A percentile compares a stretch with the other conserved stretches of the same genome.
Evolutionary conservation across 768 basidiomycete species (phyloP).

Genomic region (Boletus speciosus): DNA sequence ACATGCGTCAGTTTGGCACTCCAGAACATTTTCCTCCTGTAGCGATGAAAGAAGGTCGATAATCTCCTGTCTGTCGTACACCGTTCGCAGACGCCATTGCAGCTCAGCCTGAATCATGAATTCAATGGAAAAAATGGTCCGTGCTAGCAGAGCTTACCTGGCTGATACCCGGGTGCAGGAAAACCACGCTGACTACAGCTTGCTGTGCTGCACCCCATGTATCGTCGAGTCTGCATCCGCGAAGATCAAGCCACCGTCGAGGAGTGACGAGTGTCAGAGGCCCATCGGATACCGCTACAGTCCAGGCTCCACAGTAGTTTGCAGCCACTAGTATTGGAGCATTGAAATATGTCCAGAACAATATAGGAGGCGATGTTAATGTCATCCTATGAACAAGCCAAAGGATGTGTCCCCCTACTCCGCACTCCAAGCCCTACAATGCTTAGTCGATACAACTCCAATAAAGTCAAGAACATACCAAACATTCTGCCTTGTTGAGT

Average conservation of each 20-base stretch:
- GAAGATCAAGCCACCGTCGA: slow-evolving; percentile 74
- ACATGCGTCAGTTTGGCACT: slow-evolving; percentile 14
- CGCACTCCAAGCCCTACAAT: slow-evolving; percentile 13
- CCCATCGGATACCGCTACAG: slow-evolving; percentile 47
- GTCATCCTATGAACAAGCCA: slow-evolving; percentile 42
- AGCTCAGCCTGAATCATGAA: slow-evolving; percentile 52
- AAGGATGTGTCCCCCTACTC: slow-evolving; percentile 22
- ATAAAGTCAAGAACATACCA: slow-evolving; percentile 26
- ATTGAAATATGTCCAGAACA: slow-evolving; percentile 68
- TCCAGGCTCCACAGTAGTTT: slow-evolving; percentile 50
- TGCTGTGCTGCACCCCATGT: slow-evolving; percentile 71
- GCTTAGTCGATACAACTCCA: slow-evolving; percentile 3
- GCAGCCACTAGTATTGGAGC: slow-evolving; percentile 56
- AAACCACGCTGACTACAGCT: slow-evolving; percentile 61
- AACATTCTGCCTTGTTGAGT: slow-evolving; percentile 26
- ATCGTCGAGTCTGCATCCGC: slow-evolving; percentile 55
- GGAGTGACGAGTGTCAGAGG: slow-evolving; percentile 52
- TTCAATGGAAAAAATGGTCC: slow-evolving; percentile 6
- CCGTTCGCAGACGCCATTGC: slow-evolving; percentile 63
- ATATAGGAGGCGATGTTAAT: slow-evolving; percentile 47
- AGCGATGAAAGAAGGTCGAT: slow-evolving; percentile 58
- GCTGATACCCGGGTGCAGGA: slow-evolving; percentile 70
- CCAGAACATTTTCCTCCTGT: slow-evolving; percentile 48
- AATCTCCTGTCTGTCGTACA: slow-evolving; percentile 76
- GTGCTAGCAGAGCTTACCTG: slow-evolving; percentile 45